These are phyloP conservation scores for Amanita molliuscula DNA, from an alignment of 768 basidiomycete genomes.

Conservation along the genomic window DNA sequence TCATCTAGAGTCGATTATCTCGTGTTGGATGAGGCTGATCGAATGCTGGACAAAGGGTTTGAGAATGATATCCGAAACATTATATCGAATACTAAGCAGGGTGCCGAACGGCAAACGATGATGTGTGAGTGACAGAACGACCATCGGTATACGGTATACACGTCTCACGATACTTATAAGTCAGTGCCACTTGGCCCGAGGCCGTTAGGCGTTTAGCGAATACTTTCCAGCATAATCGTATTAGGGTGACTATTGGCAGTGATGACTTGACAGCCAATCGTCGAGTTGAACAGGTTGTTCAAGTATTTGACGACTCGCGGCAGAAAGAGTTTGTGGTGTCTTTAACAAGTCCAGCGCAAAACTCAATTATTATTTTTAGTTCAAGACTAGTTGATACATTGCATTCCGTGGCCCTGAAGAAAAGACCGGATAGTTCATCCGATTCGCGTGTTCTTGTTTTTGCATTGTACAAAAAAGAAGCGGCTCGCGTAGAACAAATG, in stretches of 20 bases:
- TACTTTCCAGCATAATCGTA: slow-evolving; percentile 77
- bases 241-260: slow-evolving; percentile 89
- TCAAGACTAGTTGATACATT: slow-evolving; percentile 51
- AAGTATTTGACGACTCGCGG: slow-evolving; percentile 79
- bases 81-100: slow-evolving; percentile 63
- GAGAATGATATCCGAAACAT: slow-evolving; percentile 95
- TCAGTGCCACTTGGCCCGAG: slow-evolving; percentile 98
- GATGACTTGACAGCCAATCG: slow-evolving; percentile 94
- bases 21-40: slow-evolving; percentile 94
- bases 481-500: slow-evolving; percentile 77
- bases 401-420: slow-evolving; percentile 46
- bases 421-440: slow-evolving; percentile 35
- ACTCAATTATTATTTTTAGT: slow-evolving; percentile 22
- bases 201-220: slow-evolving; percentile 81
- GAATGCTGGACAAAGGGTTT: slow-evolving; percentile 94
- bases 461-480: slow-evolving; percentile 96
- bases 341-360: background rate
- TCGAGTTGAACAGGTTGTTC: slow-evolving; percentile 85
- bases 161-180: slow-evolving; percentile 26
- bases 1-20: slow-evolving; percentile 69
- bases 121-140: slow-evolving; percentile 62
- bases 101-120: slow-evolving; percentile 74
- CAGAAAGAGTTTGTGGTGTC: slow-evolving; percentile 68
- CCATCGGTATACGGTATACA: background rate
- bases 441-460: slow-evolving; percentile 82